A percentile compares a stretch with the other conserved stretches of the same genome.
Conservation (phyloP, 768 basidiomycete species). For the Tylopilus subfusipes region DNA sequence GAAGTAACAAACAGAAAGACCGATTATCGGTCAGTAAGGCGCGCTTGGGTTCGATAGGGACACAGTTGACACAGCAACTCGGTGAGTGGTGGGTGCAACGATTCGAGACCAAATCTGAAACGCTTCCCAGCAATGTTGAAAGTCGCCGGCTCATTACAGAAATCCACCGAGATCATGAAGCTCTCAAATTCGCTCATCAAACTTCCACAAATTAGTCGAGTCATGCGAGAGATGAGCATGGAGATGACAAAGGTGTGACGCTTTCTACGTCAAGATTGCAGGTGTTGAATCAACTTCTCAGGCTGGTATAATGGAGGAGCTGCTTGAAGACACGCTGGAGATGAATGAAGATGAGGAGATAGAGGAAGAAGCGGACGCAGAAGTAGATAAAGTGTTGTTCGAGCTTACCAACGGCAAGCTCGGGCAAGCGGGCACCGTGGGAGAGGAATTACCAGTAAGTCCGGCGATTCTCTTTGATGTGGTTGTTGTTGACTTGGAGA, state of each 20-base stretch:
- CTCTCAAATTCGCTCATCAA: slow-evolving; percentile 90
- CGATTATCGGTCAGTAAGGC: slow-evolving; percentile 91
- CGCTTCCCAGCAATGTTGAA: slow-evolving; percentile 78
- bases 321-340: slow-evolving; percentile 91
- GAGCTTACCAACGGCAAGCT: slow-evolving; percentile 95
- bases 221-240: slow-evolving; percentile 98
- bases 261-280: neutral
- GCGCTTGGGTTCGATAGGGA: slow-evolving; percentile 82
- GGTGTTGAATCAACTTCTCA: slow-evolving; percentile 30
- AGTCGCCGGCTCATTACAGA: slow-evolving; percentile 96
- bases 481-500: slow-evolving; percentile 7
- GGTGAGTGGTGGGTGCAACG: slow-evolving; percentile 49
- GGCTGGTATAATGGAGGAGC: slow-evolving; percentile 98
- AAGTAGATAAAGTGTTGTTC: slow-evolving; percentile 94
- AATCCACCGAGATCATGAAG: slow-evolving; percentile 99
- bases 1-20: slow-evolving; percentile 93
- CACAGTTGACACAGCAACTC: slow-evolving; percentile 87
- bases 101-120: neutral
- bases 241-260: slow-evolving; percentile 93
- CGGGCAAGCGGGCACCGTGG: slow-evolving; percentile 76
- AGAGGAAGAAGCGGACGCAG: slow-evolving; percentile 94
- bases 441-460: slow-evolving; percentile 73
- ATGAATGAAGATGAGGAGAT: slow-evolving; percentile 93
- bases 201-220: slow-evolving; percentile 86
- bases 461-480: neutral